Evolutionary conservation across 441 rosid genomes (phyloP).

Genomic region (Omphalea diandra): DNA sequence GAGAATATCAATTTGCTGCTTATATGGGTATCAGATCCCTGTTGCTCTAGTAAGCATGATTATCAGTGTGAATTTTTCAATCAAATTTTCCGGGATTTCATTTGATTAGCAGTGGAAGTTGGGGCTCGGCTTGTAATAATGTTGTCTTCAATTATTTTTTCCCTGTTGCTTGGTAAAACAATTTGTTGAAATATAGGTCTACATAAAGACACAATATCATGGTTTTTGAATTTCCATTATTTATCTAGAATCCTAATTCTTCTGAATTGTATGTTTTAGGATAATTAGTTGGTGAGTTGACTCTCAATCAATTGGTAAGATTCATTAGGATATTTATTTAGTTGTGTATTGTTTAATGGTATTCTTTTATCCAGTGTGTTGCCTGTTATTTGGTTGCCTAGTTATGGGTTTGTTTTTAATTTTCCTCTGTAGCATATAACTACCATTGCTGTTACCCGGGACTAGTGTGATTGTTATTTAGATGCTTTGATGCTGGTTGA

Average conservation of each 20-base stretch:
- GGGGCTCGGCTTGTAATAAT: background rate
- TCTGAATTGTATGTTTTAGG: background rate
- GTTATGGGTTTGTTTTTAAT: background rate
- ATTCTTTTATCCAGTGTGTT: background rate
- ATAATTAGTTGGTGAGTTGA: background rate
- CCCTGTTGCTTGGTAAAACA: background rate
- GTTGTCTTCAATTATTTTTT: background rate
- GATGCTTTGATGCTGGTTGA: background rate
- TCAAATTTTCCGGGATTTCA: no score
- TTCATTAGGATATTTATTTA: background rate
- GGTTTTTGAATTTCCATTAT: background rate
- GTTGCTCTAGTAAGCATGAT: background rate
- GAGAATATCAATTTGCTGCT: background rate
- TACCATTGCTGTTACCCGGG: no score
- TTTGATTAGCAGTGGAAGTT: no score
- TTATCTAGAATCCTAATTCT: background rate
- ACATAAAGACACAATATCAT: background rate
- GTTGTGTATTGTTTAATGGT: background rate
- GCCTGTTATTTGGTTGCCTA: background rate
- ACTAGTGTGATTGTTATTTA: no score
- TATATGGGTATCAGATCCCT: background rate
- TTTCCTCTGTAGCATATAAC: background rate
- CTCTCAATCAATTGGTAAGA: no score
- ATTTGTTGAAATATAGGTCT: background rate
- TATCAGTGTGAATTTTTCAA: background rate